Percentiles rank a stretch among this genome's conserved stretches.
Conservation (phyloP, 1,139 yeast genomes). For the Pneumocystis sp. region DNA sequence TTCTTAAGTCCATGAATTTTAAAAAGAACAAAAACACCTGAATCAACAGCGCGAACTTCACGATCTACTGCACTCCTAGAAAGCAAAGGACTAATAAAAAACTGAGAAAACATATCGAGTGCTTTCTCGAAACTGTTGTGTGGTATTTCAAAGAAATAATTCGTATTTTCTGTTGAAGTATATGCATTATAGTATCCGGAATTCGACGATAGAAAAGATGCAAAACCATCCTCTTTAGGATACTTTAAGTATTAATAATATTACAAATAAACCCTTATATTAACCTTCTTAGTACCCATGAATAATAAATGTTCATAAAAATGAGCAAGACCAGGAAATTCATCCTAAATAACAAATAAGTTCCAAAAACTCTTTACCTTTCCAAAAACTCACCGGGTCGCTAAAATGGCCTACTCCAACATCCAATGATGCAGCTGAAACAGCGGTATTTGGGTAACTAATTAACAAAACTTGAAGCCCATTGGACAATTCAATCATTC, state of each 20-base stretch:
- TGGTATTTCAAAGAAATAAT: conserved; percentile 75
- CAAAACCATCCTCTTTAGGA: conserved; percentile 82
- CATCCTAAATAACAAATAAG: conserved; percentile 19
- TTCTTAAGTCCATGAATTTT: not conserved
- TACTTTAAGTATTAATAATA: conserved; percentile 29
- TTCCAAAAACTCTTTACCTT: not conserved
- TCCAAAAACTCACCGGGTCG: conserved; percentile 35
- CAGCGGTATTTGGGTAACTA: conserved; percentile 73
- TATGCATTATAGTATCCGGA: conserved; percentile 64
- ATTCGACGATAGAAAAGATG: conserved; percentile 58
- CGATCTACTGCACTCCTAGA: conserved; percentile 71
- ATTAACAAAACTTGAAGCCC: conserved; percentile 60
- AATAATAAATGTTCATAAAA: conserved; percentile 90
- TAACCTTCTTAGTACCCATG: conserved; percentile 68
- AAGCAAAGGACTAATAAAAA: conserved; percentile 75
- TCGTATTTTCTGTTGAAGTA: conserved; percentile 79
- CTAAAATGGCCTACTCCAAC: conserved; percentile 82
- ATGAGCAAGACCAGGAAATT: conserved; percentile 79
- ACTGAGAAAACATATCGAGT: conserved; percentile 80
- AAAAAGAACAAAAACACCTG: conserved; percentile 20
- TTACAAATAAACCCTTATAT: not conserved
- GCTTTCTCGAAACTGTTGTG: conserved; percentile 72
- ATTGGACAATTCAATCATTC: conserved; percentile 51
- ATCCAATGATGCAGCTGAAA: conserved; percentile 83
- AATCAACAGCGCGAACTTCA: conserved; percentile 87